Base-by-base conservation (phyloP, 179 eudicot genomes). In the Nepenthes alata region DNA sequence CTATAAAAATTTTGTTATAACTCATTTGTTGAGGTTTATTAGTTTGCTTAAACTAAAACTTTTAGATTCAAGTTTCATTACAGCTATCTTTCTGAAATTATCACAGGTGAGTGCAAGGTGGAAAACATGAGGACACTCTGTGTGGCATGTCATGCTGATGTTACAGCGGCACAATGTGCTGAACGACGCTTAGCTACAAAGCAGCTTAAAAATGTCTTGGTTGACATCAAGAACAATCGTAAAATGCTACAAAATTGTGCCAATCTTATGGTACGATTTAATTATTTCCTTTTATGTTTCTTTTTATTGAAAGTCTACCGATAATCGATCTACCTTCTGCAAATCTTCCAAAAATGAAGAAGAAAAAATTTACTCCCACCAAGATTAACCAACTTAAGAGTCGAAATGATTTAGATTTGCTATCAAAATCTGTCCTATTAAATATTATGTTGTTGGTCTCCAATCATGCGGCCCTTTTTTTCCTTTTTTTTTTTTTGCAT, bases 41-140 rank as follows among this genome's bases (percentile, higher is more conserved):
- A 7, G 45, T 41, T 41, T 41, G 5, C 2, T 41, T 41, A 41
- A 41, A 41, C 0, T 41, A 15, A 2, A 8, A 4, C 12, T 1
- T 35, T 16, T 16, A 54, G 37, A 7, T 25, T 1, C 10, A 25
- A 35, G 59, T 10, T 5, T 13, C 35, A 16, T 6, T 15, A 8
- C 57, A 9, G 0, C 2, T 13, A 9, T 55, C 15, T 10, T 35
- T 50, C 55, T 63, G 25, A 47, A 35, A 5, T 11, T 66, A 25
- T 16, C 65, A 58, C 79, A 94, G 99, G 99, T 58, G 95, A 94
- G 69, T 94, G 99, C 74, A 85, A 66, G 67, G 70, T 94, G 62
- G 97, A 94, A 72, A 94, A 90, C 78, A 77, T 94, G 94, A 80
- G 96, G 76, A 94, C 99, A 37, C 82, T 94, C 12, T 94, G 99